Base-by-base conservation (phyloP, 805 yeast species). In the Zygosaccharomyces gambellarensis region DNA sequence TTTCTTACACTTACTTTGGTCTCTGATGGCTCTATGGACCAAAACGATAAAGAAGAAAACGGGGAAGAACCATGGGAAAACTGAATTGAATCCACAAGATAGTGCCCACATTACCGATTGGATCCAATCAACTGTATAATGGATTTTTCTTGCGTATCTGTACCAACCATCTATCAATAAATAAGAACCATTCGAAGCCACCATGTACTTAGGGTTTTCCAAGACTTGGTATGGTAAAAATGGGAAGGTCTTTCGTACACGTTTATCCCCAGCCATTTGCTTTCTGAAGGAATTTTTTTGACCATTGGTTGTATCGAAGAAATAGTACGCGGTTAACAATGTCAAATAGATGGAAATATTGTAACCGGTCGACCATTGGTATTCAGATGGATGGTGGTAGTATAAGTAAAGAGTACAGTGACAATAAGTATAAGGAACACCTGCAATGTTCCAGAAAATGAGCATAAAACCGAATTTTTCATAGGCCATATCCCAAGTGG, bases 401-500 rank as follows among this genome's bases (percentile, higher is more conserved):
- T 82, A 83, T 61, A 94, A 72, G 74, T 72, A 94, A 61, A 94
- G 75, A 9, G 96, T 87, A 69, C 95, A 85, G 65, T 90, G 97
- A 71, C 97, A 89, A 74, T 94, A 94, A 39, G 98, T 92, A 81
- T 83, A 94, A 43, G 99, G 99, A 38, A 94, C 99, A 62, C 99
- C 99, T 29, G 97, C 97, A 68, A 94, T 89, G 74, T 94, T 94
- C 99, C 99, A 94, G 77, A 94, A 94, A 60, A 90, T 82, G 57
- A 94, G 80, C 98, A 94, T 90, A 76, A 94, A 94, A n/a, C 99
- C 99, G 62, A 94, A 94, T 72, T 94, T 94, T 70, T 94, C 99
- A 70, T 94, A 94, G 29, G 96, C 97, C 97, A 94, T 92, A 70
- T 94, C 99, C 98, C 99, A 94, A 17, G 96, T 87, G 60, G 98